A percentile compares a stretch with the other conserved stretches of the same genome.
Conservation (phyloP, 2,329 filamentous ascomycete genomes). For the Penicillium sp. region DNA sequence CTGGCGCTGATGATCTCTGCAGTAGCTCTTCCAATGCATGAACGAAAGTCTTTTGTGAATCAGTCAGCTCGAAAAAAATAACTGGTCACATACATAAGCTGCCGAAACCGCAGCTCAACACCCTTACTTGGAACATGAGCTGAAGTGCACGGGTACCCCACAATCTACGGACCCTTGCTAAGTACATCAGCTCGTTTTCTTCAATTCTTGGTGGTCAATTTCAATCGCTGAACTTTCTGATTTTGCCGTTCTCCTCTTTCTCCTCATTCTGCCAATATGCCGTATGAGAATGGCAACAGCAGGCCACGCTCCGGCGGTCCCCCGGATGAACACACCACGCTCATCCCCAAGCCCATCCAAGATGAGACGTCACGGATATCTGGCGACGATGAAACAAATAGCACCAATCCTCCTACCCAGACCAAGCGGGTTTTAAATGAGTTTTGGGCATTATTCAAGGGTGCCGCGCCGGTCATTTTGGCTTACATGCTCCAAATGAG, state of each 20-base stretch:
- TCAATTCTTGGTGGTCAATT: not conserved
- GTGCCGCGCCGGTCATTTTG: slow-evolving; percentile 76
- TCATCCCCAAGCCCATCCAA: not conserved
- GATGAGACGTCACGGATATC: not conserved
- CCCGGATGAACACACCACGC: not conserved
- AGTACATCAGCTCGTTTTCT: not conserved
- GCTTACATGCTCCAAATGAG: slow-evolving; percentile 87
- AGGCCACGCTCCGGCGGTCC: not conserved
- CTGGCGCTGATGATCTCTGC: not conserved
- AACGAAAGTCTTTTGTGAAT: not conserved
- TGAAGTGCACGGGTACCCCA: not conserved
- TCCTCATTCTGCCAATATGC: not conserved
- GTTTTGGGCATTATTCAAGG: slow-evolving; percentile 69
- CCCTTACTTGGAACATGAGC: not conserved
- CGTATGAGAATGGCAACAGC: not conserved
- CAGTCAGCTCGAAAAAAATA: not conserved
- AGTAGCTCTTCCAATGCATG: not conserved
- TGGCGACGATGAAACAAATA: not conserved
- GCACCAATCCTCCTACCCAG: not conserved
- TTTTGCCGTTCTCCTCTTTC: not conserved
- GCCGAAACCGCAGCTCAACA: not conserved
- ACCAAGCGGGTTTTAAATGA: slow-evolving; percentile 48
- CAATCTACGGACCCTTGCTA: not conserved
- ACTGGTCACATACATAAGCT: not conserved
- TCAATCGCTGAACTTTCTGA: not conserved